A percentile compares a stretch with the other conserved stretches of the same genome.
Conservation (phyloP, 495 filamentous ascomycete genomes). For the Lichenothelia convexa region DNA sequence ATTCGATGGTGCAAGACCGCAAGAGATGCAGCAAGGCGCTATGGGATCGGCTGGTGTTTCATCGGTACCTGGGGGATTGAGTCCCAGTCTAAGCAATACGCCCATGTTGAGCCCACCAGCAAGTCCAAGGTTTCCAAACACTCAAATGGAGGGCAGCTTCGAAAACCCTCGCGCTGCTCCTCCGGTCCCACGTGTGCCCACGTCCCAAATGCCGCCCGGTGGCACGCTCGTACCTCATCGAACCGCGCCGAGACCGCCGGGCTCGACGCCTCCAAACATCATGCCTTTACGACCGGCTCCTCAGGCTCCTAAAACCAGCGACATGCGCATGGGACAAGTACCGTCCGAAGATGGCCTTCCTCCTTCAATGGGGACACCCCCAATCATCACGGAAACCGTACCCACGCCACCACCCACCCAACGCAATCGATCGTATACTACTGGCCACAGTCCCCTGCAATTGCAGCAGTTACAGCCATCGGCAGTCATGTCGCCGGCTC, state of each 20-base stretch:
- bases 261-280: constrained; percentile 14
- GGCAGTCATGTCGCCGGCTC: constrained; percentile 7
- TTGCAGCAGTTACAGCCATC: no score
- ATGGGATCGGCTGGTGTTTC: constrained; percentile 24
- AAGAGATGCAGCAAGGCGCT: constrained; percentile 31
- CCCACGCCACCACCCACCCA: constrained; percentile 28
- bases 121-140: constrained; percentile 79
- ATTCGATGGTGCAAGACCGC: constrained; percentile 58
- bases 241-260: constrained; percentile 48
- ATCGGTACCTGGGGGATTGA: constrained; percentile 17
- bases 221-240: constrained; percentile 45
- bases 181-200: constrained; percentile 53
- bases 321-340: not conserved
- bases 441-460: constrained; percentile 9
- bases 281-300: constrained; percentile 26
- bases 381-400: constrained; percentile 23
- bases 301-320: constrained; percentile 12
- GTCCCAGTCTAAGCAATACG: constrained; percentile 31
- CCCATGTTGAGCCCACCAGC: constrained; percentile 64
- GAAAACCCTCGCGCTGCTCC: constrained; percentile 91
- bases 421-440: constrained; percentile 22
- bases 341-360: constrained; percentile 17
- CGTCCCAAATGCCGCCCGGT: not conserved
- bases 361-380: constrained; percentile 16
- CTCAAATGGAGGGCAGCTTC: constrained; percentile 85